A percentile compares a stretch with the other conserved stretches of the same genome.
Conservation (phyloP, 2,329 filamentous ascomycete species). For the Gliomastix tumulicola region DNA sequence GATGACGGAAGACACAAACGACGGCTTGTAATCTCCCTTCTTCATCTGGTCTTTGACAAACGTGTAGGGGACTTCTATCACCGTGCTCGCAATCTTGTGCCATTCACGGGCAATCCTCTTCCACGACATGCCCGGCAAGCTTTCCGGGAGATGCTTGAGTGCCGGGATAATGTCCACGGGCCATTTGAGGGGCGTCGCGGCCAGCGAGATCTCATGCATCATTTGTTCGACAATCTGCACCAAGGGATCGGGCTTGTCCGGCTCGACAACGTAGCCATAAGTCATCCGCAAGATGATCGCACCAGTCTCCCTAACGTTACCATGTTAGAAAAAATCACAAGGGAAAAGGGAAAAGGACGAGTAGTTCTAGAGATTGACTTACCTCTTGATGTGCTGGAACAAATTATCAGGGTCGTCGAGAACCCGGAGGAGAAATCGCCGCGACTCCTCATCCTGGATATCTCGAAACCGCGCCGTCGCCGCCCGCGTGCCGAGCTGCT, state of each 20-base stretch:
- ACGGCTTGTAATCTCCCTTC: conserved; percentile 2
- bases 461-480: conserved; percentile 7
- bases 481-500: conserved; percentile 15
- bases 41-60: conserved; percentile 11
- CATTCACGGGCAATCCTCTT: conserved; percentile 11
- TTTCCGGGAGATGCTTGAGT: conserved; percentile 10
- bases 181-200: conserved; percentile 11
- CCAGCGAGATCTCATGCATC: conserved; percentile 11
- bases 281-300: conserved; percentile 9
- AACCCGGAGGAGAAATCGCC: conserved; percentile 12
- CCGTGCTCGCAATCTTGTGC: conserved; percentile 7
- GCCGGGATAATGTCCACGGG: conserved; percentile 14
- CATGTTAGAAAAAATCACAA: not conserved
- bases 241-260: conserved; percentile 10
- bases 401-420: conserved; percentile 11
- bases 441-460: conserved; percentile 16
- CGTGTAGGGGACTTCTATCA: conserved; percentile 10
- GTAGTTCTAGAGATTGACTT: conserved; percentile 1
- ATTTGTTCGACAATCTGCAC: conserved; percentile 11
- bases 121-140: conserved; percentile 12
- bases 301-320: conserved; percentile 9
- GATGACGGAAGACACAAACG: conserved; percentile 7
- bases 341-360: not conserved
- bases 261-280: conserved; percentile 13
- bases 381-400: conserved; percentile 17